A percentile compares a stretch with the other conserved stretches of the same genome.
phyloP scores from a whole-genome alignment of 2,329 filamentous ascomycete species.

The Neopestalotiopsis clavispora region DNA sequence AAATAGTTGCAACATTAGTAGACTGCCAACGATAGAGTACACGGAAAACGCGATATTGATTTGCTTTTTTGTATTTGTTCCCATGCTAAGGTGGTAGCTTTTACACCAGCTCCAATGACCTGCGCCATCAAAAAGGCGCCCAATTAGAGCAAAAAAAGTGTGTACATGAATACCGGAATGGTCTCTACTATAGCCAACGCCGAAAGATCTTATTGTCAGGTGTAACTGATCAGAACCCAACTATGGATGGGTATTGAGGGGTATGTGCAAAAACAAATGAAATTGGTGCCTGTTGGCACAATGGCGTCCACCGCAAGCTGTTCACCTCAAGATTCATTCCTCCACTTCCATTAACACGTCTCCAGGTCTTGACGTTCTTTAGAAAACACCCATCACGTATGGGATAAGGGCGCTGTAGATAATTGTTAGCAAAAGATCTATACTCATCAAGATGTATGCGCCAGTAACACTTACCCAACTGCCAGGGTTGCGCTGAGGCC shows the following conservation, averaged over 20 bases:
- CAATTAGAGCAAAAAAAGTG: not conserved
- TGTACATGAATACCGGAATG: not conserved
- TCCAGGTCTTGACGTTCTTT: slow-evolving; percentile 23
- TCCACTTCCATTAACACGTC: not conserved
- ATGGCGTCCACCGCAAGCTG: not conserved
- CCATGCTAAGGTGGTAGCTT: not conserved
- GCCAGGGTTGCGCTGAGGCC: slow-evolving; percentile 87
- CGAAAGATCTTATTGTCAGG: not conserved
- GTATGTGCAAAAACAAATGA: slow-evolving; percentile 18
- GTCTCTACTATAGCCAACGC: slow-evolving; percentile 12
- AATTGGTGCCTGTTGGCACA: slow-evolving; percentile 5
- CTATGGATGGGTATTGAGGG: slow-evolving; percentile 6
- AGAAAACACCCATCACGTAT: slow-evolving; percentile 58
- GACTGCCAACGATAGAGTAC: too few species aligned
- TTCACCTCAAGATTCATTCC: not conserved
- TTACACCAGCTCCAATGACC: slow-evolving; percentile 1
- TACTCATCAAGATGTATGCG: slow-evolving; percentile 15
- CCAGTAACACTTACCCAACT: slow-evolving; percentile 74
- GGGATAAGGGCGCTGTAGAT: slow-evolving; percentile 48
- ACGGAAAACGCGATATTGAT: too few species aligned
- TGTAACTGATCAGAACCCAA: slow-evolving; percentile 5
- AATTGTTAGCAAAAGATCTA: slow-evolving; percentile 21
- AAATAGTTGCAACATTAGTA: not conserved
- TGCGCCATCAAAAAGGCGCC: not conserved
- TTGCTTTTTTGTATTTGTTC: not conserved